These are phyloP conservation scores for Termitomyces sp. DNA, from an alignment of 768 basidiomycete genomes.

Conservation along the genomic window DNA sequence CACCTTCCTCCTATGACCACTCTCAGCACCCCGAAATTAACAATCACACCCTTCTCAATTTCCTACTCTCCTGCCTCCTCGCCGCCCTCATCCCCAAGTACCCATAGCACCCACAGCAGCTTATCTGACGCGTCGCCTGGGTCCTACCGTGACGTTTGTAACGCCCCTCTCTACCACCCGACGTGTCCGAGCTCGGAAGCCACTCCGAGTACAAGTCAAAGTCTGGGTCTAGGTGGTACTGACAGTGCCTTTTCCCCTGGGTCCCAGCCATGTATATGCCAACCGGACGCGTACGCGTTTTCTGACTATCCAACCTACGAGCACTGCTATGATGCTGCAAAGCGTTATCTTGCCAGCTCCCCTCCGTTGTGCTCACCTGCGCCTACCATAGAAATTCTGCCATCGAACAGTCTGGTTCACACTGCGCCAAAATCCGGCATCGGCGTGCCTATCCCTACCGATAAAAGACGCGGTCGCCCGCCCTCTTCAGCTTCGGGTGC, in stretches of 20 bases:
- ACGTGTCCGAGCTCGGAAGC: neutral
- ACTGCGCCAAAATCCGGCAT: too few species aligned
- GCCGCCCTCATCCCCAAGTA: neutral
- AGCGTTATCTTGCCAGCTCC: neutral
- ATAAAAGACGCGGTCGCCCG: neutral
- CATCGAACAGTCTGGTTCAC: too few species aligned
- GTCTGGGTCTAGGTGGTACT: too few species aligned
- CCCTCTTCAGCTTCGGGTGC: neutral
- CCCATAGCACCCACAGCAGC: neutral
- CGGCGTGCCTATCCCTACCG: too few species aligned
- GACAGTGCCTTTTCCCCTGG: too few species aligned
- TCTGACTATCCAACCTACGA: constrained; percentile 17
- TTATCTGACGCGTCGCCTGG: neutral
- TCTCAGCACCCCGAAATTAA: neutral
- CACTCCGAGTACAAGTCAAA: too few species aligned
- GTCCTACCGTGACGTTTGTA: too few species aligned
- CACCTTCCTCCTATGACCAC: constrained; percentile 8
- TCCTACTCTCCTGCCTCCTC: neutral
- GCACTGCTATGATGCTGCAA: constrained; percentile 16
- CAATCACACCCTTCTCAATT: neutral
- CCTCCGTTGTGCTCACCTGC: too few species aligned
- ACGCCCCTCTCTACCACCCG: neutral
- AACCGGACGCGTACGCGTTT: constrained; percentile 9
- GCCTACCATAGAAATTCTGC: neutral
- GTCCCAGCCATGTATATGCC: neutral